Evolutionary conservation across 345 rosid genomes (phyloP), one percentile per base, ranked within the genome.

Genomic region (Lumnitzera racemosa): DNA sequence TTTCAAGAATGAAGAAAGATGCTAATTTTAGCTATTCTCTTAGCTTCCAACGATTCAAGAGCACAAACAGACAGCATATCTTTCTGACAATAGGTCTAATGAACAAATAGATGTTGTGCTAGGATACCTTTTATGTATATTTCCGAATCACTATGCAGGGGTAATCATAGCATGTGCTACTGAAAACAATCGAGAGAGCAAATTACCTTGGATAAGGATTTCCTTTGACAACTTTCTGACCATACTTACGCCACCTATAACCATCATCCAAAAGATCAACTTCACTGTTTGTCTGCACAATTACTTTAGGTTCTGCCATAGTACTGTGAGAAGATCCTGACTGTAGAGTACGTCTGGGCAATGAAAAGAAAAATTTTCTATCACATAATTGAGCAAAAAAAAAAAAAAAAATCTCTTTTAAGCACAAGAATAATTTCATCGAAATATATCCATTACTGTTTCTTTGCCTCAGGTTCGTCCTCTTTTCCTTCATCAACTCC

Each of bases 251-350:
- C 88, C 96, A 88, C 59, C 86, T 81, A 69, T 76, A 88, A 58
- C 90, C 91, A 57, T 83, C 94, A 63, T 84, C 94, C 74, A 87
- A 68, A 53, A 89, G 86, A 64, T 89, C 95, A 74, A 88, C 96
- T 78, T 88, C 88, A 65, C 96, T 85, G 57, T 59, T 88, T 6
- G 91, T 85, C 73, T 90, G 95, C 64, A 90, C 88, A 59, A 90
- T 79, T 62, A 87, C 85, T 74, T 87, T 74, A 47, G 95, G 87
- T 65, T 87, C 89, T 20, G 88, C 74, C 31, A 87, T 81, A 24
- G 89, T 83, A 66, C 77, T 74, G 54, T 81, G 79, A 12, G 90
- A 81, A 58, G 79, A 71, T 60, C 65, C 76, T 49, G 83, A 72
- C 68, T 84, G 91, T 4, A 73, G 53, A 60, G 67, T 68, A 51